Evolutionary conservation across 2,329 filamentous ascomycete genomes (phyloP).

Genomic region (Cercospora zeae-maydis): DNA sequence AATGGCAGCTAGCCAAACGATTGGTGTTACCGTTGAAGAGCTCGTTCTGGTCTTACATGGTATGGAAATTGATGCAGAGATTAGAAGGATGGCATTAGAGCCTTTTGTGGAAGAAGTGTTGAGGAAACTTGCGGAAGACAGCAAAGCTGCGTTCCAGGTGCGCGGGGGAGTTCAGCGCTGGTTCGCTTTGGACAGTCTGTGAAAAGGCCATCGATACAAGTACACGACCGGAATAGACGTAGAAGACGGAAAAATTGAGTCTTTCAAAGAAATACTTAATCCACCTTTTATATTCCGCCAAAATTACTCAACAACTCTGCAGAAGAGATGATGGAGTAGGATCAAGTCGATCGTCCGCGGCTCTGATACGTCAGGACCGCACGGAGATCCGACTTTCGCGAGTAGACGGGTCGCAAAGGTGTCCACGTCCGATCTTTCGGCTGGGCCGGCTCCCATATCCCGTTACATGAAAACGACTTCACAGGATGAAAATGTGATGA

Average conservation of each 20-base stretch:
- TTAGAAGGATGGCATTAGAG: constrained; percentile 68
- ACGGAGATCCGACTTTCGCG: not conserved
- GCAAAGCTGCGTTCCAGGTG: constrained; percentile 32
- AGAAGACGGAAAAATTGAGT: not conserved
- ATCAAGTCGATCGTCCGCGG: no score
- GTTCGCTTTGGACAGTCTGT: constrained; percentile 18
- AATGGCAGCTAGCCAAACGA: constrained; percentile 24
- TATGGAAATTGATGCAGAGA: constrained; percentile 35
- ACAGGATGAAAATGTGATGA: no score
- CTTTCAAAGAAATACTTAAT: not conserved
- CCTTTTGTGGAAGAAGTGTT: constrained; percentile 61
- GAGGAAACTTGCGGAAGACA: constrained; percentile 55
- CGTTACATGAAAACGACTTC: no score
- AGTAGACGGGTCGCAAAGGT: no score
- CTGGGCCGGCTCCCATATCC: no score
- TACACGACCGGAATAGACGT: not conserved
- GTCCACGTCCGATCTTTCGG: no score
- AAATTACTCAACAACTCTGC: no score
- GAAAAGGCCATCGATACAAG: not conserved
- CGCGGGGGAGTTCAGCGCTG: constrained; percentile 27
- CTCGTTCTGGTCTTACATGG: constrained; percentile 48
- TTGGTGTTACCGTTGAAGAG: constrained; percentile 38
- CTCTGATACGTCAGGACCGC: no score
- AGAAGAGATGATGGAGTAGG: no score
- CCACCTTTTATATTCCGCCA: not conserved